A percentile compares a stretch with the other conserved stretches of the same genome.
phyloP scores from a whole-genome alignment of 768 basidiomycete genomes.

The Gloeophyllum trabeum region DNA sequence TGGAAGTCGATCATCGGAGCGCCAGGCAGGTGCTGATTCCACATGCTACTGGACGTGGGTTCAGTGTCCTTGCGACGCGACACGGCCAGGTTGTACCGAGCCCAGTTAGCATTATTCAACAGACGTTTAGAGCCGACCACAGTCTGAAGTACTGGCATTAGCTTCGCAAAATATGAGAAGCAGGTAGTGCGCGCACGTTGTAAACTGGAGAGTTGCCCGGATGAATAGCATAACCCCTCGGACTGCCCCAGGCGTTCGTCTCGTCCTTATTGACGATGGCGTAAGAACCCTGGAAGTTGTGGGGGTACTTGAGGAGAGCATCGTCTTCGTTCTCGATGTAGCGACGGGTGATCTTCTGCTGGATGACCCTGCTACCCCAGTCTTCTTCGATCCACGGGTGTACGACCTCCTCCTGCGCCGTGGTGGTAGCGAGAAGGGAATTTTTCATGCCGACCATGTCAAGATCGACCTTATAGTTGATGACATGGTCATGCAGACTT shows the following conservation, averaged over 20 bases:
- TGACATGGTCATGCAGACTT: conserved; percentile 55
- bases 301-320: conserved; percentile 36
- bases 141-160: conserved; percentile 21
- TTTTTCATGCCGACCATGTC: conserved; percentile 51
- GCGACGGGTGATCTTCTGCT: conserved; percentile 37
- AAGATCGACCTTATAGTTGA: conserved; percentile 59
- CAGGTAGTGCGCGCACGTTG: conserved; percentile 21
- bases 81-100: conserved; percentile 49
- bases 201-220: conserved; percentile 45
- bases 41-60: conserved; percentile 42
- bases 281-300: conserved; percentile 47
- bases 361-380: conserved; percentile 44
- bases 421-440: conserved; percentile 39
- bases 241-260: conserved; percentile 43
- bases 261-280: conserved; percentile 43
- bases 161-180: background rate
- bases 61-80: conserved; percentile 51
- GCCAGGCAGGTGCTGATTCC: conserved; percentile 56
- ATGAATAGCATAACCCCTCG: conserved; percentile 51
- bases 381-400: conserved; percentile 49
- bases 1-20: conserved; percentile 44
- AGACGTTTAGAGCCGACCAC: conserved; percentile 49
- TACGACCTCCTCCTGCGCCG: conserved; percentile 33
- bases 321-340: conserved; percentile 42
- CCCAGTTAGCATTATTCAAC: conserved; percentile 55